phyloP scores from a whole-genome alignment of 1,284 basidiomycete species.

The Trichosporon coremiiforme region DNA sequence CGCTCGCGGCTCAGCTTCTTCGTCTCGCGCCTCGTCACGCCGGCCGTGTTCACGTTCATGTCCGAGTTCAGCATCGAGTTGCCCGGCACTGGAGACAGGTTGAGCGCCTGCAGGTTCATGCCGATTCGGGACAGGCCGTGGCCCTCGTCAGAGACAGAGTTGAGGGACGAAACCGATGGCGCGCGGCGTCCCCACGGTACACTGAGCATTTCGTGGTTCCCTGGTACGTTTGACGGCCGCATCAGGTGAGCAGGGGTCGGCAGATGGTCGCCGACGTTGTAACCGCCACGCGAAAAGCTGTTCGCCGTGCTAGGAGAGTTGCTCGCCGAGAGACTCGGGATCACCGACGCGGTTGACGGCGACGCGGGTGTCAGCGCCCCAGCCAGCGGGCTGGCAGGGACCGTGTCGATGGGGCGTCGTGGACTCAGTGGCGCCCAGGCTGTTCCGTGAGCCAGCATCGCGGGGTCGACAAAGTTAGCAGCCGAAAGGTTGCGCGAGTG shows the following conservation, averaged over 20 bases:
- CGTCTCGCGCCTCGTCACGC: conserved; percentile 12
- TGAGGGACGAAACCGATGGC: neutral
- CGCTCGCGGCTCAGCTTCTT: conserved; percentile 16
- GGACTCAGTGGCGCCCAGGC: conserved; percentile 4
- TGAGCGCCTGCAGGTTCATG: conserved; percentile 14
- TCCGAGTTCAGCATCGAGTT: conserved; percentile 13
- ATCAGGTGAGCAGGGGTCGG: conserved; percentile 10
- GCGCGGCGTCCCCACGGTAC: neutral
- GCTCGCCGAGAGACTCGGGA: neutral
- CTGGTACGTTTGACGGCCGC: conserved; percentile 3
- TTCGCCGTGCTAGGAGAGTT: neutral
- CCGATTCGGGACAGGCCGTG: conserved; percentile 10
- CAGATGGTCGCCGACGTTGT: conserved; percentile 14
- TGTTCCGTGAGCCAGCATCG: neutral
- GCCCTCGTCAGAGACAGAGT: neutral
- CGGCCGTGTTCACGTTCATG: conserved; percentile 16
- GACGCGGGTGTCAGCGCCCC: conserved; percentile 10
- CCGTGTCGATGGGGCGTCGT: neutral
- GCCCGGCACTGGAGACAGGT: conserved; percentile 13
- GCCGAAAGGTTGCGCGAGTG: conserved; percentile 4
- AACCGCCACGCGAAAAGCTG: conserved; percentile 1
- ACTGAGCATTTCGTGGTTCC: neutral
- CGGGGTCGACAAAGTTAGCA: neutral
- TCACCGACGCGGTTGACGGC: neutral
- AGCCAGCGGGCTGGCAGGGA: neutral